Conservation (phyloP, 176 grass and related monocot genomes). For the Olyra latifolia region DNA sequence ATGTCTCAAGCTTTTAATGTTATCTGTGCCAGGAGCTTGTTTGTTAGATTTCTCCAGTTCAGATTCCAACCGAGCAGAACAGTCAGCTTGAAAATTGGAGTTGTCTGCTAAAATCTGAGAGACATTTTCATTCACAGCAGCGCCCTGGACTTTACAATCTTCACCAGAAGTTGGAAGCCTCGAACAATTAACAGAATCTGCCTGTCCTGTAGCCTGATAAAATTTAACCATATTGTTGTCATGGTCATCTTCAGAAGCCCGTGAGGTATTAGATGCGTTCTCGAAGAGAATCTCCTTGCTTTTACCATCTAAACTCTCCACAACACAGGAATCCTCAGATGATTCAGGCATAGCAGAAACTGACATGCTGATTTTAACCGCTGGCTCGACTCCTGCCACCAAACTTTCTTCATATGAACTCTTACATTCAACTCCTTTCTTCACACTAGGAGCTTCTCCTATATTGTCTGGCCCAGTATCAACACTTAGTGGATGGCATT, state of each 20-base stretch:
- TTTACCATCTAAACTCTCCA: not conserved
- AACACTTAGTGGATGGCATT: constrained; percentile 52
- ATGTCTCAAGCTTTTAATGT: constrained; percentile 29
- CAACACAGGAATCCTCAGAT: constrained; percentile 6
- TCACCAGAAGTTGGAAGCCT: constrained; percentile 21
- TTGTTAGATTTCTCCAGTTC: constrained; percentile 32
- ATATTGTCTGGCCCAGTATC: constrained; percentile 23
- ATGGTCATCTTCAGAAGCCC: constrained; percentile 14
- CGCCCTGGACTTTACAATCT: constrained; percentile 1
- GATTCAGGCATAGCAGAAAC: constrained; percentile 13
- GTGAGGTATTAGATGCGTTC: not conserved
- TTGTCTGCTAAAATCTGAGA: not conserved
- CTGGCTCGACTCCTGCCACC: constrained; percentile 8
- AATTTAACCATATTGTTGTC: not conserved
- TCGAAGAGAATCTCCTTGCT: constrained; percentile 4
- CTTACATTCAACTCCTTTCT: constrained; percentile 22
- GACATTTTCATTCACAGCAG: constrained; percentile 5
- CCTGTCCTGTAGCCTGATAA: not conserved
- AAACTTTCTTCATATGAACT: constrained; percentile 23
- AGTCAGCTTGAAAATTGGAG: constrained; percentile 18
- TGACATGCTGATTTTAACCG: not conserved
- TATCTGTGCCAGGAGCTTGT: constrained; percentile 7
- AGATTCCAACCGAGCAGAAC: constrained; percentile 20
- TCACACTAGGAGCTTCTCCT: constrained; percentile 26
- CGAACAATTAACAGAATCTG: constrained; percentile 31